phyloP scores from a whole-genome alignment of 2,329 filamentous ascomycete genomes.

The Thermomyces lanuginosus region DNA sequence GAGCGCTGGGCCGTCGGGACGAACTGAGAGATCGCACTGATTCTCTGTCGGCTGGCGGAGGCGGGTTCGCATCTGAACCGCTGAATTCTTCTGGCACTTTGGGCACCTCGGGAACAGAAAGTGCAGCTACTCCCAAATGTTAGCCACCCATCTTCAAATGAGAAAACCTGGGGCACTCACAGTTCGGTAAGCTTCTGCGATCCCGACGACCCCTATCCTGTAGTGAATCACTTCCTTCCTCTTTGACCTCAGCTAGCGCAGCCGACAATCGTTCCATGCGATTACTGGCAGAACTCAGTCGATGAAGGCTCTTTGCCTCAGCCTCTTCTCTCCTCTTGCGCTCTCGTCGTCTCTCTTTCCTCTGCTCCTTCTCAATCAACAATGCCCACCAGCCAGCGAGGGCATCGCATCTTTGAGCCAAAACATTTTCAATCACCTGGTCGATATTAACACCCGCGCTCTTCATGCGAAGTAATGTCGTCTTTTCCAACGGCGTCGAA shows the following conservation, averaged over 20 bases:
- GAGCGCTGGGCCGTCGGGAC: constrained; percentile 58
- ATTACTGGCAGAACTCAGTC: constrained; percentile 78
- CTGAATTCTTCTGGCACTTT: constrained; percentile 51
- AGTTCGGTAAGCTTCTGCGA: constrained; percentile 49
- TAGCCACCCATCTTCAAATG: background rate
- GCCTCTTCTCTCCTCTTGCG: constrained; percentile 73
- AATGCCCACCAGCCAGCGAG: constrained; percentile 94
- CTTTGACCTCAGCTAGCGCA: constrained; percentile 60
- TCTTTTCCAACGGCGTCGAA: constrained; percentile 71
- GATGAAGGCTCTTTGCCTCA: constrained; percentile 61
- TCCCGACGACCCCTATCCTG: constrained; percentile 61
- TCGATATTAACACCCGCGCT: constrained; percentile 90
- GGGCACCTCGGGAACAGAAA: constrained; percentile 57
- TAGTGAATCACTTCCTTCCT: constrained; percentile 50
- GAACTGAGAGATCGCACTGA: constrained; percentile 60
- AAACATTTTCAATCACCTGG: constrained; percentile 80
- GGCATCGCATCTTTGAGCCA: constrained; percentile 75
- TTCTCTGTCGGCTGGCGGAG: constrained; percentile 57
- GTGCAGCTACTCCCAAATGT: constrained; percentile 32
- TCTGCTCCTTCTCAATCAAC: constrained; percentile 81
- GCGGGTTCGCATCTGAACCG: constrained; percentile 26
- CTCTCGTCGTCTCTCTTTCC: constrained; percentile 66
- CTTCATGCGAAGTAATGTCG: constrained; percentile 81
- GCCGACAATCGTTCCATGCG: constrained; percentile 67
- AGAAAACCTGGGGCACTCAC: constrained; percentile 10